Percentiles rank a stretch among this genome's conserved stretches.
phyloP scores from a whole-genome alignment of 106 monocot genomes.

The Ottelia alismoides region DNA sequence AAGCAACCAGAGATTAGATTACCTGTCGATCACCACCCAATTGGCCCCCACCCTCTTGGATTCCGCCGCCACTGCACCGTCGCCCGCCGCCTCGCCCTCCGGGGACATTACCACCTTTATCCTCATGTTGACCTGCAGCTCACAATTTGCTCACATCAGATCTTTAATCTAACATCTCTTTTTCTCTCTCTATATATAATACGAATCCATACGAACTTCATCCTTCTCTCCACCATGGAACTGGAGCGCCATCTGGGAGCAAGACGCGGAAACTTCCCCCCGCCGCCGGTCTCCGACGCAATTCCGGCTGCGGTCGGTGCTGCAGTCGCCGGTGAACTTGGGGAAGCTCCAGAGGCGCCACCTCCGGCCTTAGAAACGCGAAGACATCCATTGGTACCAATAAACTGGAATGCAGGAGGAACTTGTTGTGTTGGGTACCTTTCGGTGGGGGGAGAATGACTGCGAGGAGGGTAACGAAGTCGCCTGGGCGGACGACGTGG shows the following conservation, averaged over 20 bases:
- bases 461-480: slow-evolving; percentile 37
- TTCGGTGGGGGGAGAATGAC: slow-evolving; percentile 24
- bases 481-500: slow-evolving; percentile 41
- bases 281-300: background rate
- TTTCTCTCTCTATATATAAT: too few species aligned
- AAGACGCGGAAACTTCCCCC: slow-evolving; percentile 29
- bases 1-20: background rate
- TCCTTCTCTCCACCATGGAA: slow-evolving; percentile 22
- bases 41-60: slow-evolving; percentile 42
- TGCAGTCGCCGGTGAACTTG: slow-evolving; percentile 16
- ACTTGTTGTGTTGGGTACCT: slow-evolving; percentile 21
- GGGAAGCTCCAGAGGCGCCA: slow-evolving; percentile 35
- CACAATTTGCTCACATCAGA: too few species aligned
- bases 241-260: slow-evolving; percentile 46
- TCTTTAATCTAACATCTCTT: too few species aligned
- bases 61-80: slow-evolving; percentile 41
- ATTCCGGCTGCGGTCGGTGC: background rate
- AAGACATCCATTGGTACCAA: too few species aligned
- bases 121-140: slow-evolving; percentile 32
- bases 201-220: slow-evolving; percentile 14
- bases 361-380: slow-evolving; percentile 10
- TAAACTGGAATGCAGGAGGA: slow-evolving; percentile 7
- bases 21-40: slow-evolving; percentile 65
- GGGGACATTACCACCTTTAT: slow-evolving; percentile 40
- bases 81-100: slow-evolving; percentile 4